Conservation (phyloP, 2,329 filamentous ascomycete species). For the Cladosporium oxysporum region DNA sequence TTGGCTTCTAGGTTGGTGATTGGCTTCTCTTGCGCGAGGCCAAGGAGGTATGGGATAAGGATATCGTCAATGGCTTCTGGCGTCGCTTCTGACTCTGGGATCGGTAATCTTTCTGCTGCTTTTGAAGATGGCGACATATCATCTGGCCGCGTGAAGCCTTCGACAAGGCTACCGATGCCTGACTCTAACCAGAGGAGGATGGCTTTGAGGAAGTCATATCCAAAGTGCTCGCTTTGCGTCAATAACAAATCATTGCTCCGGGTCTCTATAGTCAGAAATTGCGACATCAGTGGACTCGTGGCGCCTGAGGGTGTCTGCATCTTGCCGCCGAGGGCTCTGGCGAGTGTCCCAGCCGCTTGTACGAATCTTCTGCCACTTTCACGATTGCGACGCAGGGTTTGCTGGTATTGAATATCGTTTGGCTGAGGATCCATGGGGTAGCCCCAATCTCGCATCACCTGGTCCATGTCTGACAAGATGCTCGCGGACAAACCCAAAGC, state of each 20-base stretch:
- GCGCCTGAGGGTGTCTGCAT: conserved; percentile 42
- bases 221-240: conserved; percentile 53
- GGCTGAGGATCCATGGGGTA: conserved; percentile 60
- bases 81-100: conserved; percentile 51
- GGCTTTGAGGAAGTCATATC: conserved; percentile 66
- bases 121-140: conserved; percentile 36
- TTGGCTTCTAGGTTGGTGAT: conserved; percentile 60
- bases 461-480: conserved; percentile 58
- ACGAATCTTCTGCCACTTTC: conserved; percentile 61
- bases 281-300: conserved; percentile 26
- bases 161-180: conserved; percentile 55
- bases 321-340: conserved; percentile 57
- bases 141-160: conserved; percentile 56
- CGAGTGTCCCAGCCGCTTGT: conserved; percentile 61
- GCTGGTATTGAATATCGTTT: conserved; percentile 56
- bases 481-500: conserved; percentile 42
- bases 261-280: conserved; percentile 33
- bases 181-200: conserved; percentile 64
- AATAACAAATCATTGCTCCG: conserved; percentile 44
- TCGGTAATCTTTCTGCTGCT: conserved; percentile 47
- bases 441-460: conserved; percentile 57
- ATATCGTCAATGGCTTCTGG: conserved; percentile 57
- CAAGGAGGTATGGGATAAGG: conserved; percentile 62
- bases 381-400: conserved; percentile 57
- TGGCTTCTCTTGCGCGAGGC: conserved; percentile 52